phyloP scores from a whole-genome alignment of 2,329 filamentous ascomycete species.

The Aspergillus niger region DNA sequence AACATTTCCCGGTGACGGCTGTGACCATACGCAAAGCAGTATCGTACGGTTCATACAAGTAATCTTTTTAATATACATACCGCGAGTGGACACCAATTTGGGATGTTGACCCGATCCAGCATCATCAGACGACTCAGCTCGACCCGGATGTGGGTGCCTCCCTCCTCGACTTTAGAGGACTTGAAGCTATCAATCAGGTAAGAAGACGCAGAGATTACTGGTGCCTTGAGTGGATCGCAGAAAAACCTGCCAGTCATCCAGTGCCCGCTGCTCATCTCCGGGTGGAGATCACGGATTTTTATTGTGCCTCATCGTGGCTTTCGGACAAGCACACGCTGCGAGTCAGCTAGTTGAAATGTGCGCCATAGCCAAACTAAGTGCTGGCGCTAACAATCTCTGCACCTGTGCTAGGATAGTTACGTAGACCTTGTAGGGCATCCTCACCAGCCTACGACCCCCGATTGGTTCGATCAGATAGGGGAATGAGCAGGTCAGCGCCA shows the following conservation, averaged over 20 bases:
- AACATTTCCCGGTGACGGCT: background rate
- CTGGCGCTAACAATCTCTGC: background rate
- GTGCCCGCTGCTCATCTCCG: background rate
- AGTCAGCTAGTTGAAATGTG: background rate
- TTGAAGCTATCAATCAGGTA: too few species aligned
- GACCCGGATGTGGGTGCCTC: background rate
- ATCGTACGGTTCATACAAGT: background rate
- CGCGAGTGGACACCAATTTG: background rate
- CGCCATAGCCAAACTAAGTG: background rate
- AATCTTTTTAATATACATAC: background rate
- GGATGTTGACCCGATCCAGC: background rate
- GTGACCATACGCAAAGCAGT: background rate
- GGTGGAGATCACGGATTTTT: background rate
- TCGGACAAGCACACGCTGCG: background rate
- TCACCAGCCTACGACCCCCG: background rate
- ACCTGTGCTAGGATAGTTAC: background rate
- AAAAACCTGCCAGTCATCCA: background rate
- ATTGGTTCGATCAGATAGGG: background rate
- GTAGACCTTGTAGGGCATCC: background rate
- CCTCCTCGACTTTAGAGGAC: too few species aligned
- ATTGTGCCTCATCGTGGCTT: background rate
- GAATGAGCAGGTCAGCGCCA: background rate
- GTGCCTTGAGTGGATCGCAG: background rate
- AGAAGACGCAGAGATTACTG: background rate
- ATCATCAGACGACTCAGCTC: background rate